Base-by-base conservation (phyloP, 2,329 filamentous ascomycete genomes). In the Scedosporium minutisporum region DNA sequence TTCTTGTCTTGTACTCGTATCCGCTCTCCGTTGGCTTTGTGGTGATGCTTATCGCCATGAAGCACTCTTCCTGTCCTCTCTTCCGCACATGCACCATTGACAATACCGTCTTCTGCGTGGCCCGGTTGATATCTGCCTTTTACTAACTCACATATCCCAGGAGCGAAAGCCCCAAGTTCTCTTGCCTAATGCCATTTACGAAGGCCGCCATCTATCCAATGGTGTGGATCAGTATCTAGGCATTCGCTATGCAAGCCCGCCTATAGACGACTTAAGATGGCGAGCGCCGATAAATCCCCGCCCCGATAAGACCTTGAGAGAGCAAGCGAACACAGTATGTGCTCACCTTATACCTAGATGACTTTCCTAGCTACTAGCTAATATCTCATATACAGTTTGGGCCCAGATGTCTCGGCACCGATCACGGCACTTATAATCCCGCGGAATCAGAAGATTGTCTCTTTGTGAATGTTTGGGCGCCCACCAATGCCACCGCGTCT, bases 161-260 rank as follows among this genome's bases (percentile, higher is more conserved):
- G 21, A 51, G 21, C 44, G 7, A 25, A 61, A 38, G 16, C 60
- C 60, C 29, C n/a, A 48, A 23, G 69, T 77, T 57, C 73, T 80
- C 65, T 71, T 81, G 23, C 75, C 74, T 29, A 81, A 82, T 64
- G 73, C 78, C n/a, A 68, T 68, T 27, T 82, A 81, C 62, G 71
- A 73, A 25, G 79, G 79, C 29, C 68, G 69, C 3, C 66, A 69
- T 2, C 70, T 78, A 3, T 65, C 68, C 25, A 73, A 69, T 29
- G 74, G 73, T n/a, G 72, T 82, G 33, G 74, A 74, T 59, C 72
- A 79, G 66, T 82, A 76, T 67, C 71, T 79, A 3, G 79, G 79
- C 12, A 71, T 80, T 69, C 79, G 81, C 53, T 85, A 78, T 68
- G 82, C 82, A 10, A 74, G 76, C 14, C 73, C 81, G n/a, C 82